Evolutionary conservation across 2,329 filamentous ascomycete species (phyloP).

Genomic region (Neurospora crassa): DNA sequence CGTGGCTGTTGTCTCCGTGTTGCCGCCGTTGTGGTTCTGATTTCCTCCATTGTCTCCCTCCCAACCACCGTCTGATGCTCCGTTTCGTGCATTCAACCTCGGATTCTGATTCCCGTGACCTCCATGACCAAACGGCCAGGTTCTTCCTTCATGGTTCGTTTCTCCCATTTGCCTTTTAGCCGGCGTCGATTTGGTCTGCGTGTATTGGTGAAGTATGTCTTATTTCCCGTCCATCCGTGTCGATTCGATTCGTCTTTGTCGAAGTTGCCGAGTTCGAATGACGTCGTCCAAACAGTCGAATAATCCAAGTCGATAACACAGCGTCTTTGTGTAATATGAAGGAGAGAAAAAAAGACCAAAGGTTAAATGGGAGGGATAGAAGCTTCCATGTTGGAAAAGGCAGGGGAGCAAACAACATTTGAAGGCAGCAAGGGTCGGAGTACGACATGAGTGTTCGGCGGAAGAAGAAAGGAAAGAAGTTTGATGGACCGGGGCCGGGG

Average conservation of each 20-base stretch:
- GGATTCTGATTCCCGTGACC: background rate
- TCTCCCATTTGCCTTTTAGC: background rate
- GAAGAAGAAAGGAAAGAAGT: background rate
- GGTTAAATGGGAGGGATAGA: background rate
- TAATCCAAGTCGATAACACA: background rate
- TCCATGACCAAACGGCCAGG: background rate
- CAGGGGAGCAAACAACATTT: background rate
- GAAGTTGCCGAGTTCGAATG: background rate
- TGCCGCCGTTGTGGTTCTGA: background rate
- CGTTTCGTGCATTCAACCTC: background rate
- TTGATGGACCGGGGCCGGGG: background rate
- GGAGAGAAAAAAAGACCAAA: background rate
- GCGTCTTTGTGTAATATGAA: background rate
- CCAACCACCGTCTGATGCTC: background rate
- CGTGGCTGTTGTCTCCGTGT: background rate
- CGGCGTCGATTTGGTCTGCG: background rate
- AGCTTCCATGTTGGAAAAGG: background rate
- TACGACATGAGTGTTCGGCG: background rate
- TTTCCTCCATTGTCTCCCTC: background rate
- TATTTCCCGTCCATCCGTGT: background rate
- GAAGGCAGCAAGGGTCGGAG: background rate
- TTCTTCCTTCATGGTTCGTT: background rate
- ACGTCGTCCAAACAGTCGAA: background rate
- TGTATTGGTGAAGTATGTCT: background rate
- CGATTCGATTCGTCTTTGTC: background rate